Base-by-base conservation (phyloP, 164 flowering plant genomes). In the Houttuynia cordata region DNA sequence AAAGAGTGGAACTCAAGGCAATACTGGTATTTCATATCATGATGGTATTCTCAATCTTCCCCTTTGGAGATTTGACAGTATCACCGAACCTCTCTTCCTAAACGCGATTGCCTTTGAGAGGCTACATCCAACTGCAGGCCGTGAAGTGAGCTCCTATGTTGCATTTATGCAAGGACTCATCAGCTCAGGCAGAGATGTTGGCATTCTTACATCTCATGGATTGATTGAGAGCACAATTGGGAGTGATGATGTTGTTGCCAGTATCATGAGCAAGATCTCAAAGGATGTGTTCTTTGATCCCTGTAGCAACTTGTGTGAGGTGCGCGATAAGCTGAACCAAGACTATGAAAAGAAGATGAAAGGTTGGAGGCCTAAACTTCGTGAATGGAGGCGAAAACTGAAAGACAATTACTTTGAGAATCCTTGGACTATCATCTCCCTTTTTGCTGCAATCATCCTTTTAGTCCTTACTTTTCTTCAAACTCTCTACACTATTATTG, bases 101-200 rank as follows among this genome's bases (percentile, higher is more conserved):
- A 57, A 57, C 14, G 42, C 42, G 14, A 30, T 57, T n/a, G 59
- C 59, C 18, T 57, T 57, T 30, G 59, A 57, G 41, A 17, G 59
- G 10, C 59, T 57, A 0, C 59, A 57, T 19, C 39, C 59, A 14
- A 8, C 19, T 14, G 21, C 39, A 24, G 7, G 19, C 9, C 59
- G n/a, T 24, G 59, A 57, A 34, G 39, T 57, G 39, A 57, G 18
- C 15, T 19, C 59, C 19, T 57, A 25, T n/a, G 19, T 57, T 25
- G 59, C 34, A 25, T 57, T 57, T 42, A 57, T 57, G 59, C 21
- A 30, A 3, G 59, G 59, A 19, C 34, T 57, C 19, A 25, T 57
- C n/a, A 6, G 9, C 39, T 57, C 59, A 20, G 41, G 8, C 3
- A 30, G 24, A 7, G 59, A 57, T 30, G 41, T n/a, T 25, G 12